Evolutionary conservation across 805 yeast genomes (phyloP).

Genomic region (Candida hispaniensis): DNA sequence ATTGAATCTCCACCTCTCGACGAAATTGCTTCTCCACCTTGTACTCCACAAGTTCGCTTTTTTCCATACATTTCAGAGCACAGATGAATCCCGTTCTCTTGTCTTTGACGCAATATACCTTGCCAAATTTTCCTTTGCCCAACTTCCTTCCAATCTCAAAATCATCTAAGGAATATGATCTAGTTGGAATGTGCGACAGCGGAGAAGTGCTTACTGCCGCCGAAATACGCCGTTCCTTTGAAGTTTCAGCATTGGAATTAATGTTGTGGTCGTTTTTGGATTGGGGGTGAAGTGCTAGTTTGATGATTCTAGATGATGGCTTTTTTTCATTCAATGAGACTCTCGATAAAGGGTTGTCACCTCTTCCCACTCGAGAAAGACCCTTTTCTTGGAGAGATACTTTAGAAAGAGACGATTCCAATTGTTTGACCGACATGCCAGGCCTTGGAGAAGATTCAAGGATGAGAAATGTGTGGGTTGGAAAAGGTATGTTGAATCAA

Average conservation of each 20-base stretch:
- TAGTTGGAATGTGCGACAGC: slow-evolving; percentile 19
- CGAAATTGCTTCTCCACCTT: slow-evolving; percentile 78
- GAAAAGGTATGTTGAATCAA: too few species aligned
- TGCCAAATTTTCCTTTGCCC: slow-evolving; percentile 91
- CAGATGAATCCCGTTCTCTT: slow-evolving; percentile 64
- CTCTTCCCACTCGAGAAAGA: too few species aligned
- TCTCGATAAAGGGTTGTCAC: slow-evolving; percentile 18
- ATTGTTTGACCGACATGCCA: slow-evolving; percentile 18
- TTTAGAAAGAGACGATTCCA: slow-evolving; percentile 21
- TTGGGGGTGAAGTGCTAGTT: slow-evolving; percentile 14
- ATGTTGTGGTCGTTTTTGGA: slow-evolving; percentile 11
- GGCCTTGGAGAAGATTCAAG: too few species aligned
- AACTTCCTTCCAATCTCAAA: slow-evolving; percentile 80
- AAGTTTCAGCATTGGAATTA: background rate
- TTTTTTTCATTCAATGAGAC: too few species aligned
- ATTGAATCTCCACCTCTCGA: slow-evolving; percentile 86
- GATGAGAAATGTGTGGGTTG: too few species aligned
- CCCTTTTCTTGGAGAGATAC: slow-evolving; percentile 22
- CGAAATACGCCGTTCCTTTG: slow-evolving; percentile 6
- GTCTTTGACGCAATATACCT: slow-evolving; percentile 81
- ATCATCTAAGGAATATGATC: slow-evolving; percentile 40
- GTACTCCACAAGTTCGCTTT: slow-evolving; percentile 60
- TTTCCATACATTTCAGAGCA: slow-evolving; percentile 87
- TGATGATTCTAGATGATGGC: slow-evolving; percentile 11
- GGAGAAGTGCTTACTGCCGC: too few species aligned